Percentiles rank a stretch among this genome's conserved stretches.
Conservation (phyloP, 257 asterid genomes). For the Solanum dulcamara region DNA sequence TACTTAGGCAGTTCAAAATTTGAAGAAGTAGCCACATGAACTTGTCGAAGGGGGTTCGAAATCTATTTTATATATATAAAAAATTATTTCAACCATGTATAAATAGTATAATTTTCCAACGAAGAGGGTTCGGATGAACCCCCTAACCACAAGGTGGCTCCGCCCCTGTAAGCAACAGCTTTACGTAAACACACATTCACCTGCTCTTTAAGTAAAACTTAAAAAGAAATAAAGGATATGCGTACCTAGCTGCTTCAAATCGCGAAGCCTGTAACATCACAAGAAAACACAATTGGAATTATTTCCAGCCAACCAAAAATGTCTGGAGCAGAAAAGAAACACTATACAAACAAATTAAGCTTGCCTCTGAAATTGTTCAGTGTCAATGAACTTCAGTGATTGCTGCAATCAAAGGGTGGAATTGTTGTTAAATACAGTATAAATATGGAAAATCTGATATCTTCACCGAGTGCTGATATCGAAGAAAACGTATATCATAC, state of each 20-base stretch:
- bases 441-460: background rate
- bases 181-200: background rate
- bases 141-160: too few species aligned
- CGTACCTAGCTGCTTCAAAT: constrained; percentile 89
- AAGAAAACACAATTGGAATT: constrained; percentile 1
- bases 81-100: too few species aligned
- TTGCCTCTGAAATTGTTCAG: constrained; percentile 89
- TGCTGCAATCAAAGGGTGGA: constrained; percentile 36
- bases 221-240: background rate
- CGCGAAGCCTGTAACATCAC: constrained; percentile 68
- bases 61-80: too few species aligned
- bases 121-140: too few species aligned
- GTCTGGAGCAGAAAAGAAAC: background rate
- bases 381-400: constrained; percentile 73
- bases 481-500: background rate
- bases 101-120: too few species aligned
- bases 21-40: too few species aligned
- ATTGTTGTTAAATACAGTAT: background rate
- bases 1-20: too few species aligned
- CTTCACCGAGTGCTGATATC: background rate
- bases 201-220: background rate
- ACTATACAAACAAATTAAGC: background rate
- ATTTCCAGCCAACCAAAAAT: background rate
- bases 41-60: too few species aligned
- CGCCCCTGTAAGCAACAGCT: too few species aligned